A percentile compares a stretch with the other conserved stretches of the same genome.
These are phyloP conservation scores for Penicillium macrosclerotiorum DNA, from an alignment of 495 filamentous ascomycete species.

Conservation along the genomic window DNA sequence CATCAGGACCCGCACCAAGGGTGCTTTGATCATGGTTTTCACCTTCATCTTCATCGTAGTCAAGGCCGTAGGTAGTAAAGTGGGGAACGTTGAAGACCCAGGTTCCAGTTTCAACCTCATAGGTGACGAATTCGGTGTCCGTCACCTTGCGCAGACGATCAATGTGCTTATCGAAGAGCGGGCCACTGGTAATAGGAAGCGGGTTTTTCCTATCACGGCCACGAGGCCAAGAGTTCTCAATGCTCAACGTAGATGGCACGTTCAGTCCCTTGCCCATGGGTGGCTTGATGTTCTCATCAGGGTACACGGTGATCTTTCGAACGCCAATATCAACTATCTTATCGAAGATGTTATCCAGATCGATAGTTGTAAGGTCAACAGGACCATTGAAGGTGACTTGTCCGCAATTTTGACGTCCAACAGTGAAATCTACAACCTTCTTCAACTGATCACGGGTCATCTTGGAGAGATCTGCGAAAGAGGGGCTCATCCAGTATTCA, in stretches of 20 bases:
- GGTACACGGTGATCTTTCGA: slow-evolving; percentile 84
- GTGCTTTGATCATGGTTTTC: slow-evolving; percentile 54
- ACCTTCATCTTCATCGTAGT: slow-evolving; percentile 75
- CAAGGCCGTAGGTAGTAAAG: slow-evolving; percentile 93
- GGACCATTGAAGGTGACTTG: slow-evolving; percentile 74
- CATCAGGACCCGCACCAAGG: slow-evolving; percentile 54
- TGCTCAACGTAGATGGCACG: slow-evolving; percentile 76
- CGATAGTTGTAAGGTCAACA: slow-evolving; percentile 73
- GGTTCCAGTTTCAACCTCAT: slow-evolving; percentile 71
- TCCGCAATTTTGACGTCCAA: slow-evolving; percentile 80
- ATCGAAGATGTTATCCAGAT: slow-evolving; percentile 68
- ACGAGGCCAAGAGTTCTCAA: slow-evolving; percentile 90
- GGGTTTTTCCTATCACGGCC: slow-evolving; percentile 57
- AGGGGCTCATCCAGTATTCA: slow-evolving; percentile 82
- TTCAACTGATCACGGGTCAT: slow-evolving; percentile 73
- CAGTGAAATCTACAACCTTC: slow-evolving; percentile 66
- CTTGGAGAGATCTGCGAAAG: slow-evolving; percentile 63
- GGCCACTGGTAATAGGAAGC: slow-evolving; percentile 52
- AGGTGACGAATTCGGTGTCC: slow-evolving; percentile 78
- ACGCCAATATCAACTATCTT: slow-evolving; percentile 70
- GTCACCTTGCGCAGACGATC: slow-evolving; percentile 71
- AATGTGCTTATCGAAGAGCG: slow-evolving; percentile 73
- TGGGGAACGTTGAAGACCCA: slow-evolving; percentile 93
- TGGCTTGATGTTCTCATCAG: slow-evolving; percentile 70
- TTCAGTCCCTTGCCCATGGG: slow-evolving; percentile 83